phyloP scores from a whole-genome alignment of 164 flowering plant genomes.

The Chimonanthus praecox region DNA sequence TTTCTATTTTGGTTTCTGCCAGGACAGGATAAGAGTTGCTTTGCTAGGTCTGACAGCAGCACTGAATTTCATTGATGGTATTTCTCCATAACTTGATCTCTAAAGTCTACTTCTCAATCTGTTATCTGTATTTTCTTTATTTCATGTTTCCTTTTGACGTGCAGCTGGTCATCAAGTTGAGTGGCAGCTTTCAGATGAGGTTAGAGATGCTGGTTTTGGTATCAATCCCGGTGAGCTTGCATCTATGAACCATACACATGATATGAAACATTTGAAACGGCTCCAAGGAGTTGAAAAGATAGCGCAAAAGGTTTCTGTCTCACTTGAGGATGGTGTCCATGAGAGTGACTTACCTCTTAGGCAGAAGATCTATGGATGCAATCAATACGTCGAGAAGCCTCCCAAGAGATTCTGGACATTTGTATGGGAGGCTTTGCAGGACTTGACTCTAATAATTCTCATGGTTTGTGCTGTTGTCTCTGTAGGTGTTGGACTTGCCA shows the following conservation, averaged over 20 bases:
- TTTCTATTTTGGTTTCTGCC: conserved; percentile 8
- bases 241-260: conserved; percentile 32
- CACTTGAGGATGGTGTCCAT: conserved; percentile 28
- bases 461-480: conserved; percentile 45
- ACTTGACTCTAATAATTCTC: conserved; percentile 43
- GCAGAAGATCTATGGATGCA: conserved; percentile 33
- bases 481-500: conserved; percentile 38
- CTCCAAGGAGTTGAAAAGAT: conserved; percentile 34
- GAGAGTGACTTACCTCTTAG: conserved; percentile 23
- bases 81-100: background rate
- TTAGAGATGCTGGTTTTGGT: conserved; percentile 27
- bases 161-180: conserved; percentile 23
- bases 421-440: conserved; percentile 50
- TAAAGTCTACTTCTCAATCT: background rate
- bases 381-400: conserved; percentile 40
- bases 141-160: background rate
- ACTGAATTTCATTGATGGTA: conserved; percentile 43
- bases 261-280: conserved; percentile 19
- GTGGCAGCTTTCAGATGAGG: conserved; percentile 27
- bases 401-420: conserved; percentile 33
- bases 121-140: background rate
- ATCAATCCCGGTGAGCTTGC: conserved; percentile 39
- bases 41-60: conserved; percentile 41
- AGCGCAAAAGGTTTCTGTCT: conserved; percentile 26
- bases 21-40: conserved; percentile 41